phyloP scores from a whole-genome alignment of 257 asterid species.

The Capsicum rhomboideum region DNA sequence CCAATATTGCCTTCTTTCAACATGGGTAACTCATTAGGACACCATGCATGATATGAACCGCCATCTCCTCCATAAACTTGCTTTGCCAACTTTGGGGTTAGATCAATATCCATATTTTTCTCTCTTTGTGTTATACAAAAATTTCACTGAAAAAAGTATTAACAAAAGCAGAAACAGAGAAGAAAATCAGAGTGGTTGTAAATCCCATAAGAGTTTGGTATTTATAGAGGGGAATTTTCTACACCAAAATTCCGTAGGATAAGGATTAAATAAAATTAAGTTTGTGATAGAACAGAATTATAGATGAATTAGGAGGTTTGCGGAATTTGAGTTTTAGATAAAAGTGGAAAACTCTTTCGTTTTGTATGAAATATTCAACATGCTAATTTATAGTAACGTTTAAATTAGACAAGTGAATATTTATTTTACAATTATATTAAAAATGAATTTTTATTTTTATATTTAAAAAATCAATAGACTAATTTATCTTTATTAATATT shows the following conservation, averaged over 20 bases:
- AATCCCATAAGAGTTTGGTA: neutral
- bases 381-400: neutral
- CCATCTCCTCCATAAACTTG: constrained; percentile 65
- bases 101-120: constrained; percentile 48
- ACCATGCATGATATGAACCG: constrained; percentile 69
- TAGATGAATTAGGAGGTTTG: neutral
- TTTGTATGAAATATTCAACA: neutral
- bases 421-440: too few relatives aligned
- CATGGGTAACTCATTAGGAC: constrained; percentile 64
- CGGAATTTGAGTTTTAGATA: neutral
- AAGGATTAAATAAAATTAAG: neutral
- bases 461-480: too few relatives aligned
- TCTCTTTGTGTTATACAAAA: neutral
- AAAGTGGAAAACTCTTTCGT: neutral
- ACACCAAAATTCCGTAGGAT: neutral
- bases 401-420: too few relatives aligned
- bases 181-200: neutral
- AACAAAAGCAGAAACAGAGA: neutral
- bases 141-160: neutral
- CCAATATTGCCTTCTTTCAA: constrained; percentile 57
- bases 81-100: constrained; percentile 49
- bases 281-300: neutral
- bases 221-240: neutral
- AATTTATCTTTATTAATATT: too few relatives aligned
- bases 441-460: too few relatives aligned